Conservation (phyloP, 2,329 filamentous ascomycete genomes). For the Penicillium sp. region DNA sequence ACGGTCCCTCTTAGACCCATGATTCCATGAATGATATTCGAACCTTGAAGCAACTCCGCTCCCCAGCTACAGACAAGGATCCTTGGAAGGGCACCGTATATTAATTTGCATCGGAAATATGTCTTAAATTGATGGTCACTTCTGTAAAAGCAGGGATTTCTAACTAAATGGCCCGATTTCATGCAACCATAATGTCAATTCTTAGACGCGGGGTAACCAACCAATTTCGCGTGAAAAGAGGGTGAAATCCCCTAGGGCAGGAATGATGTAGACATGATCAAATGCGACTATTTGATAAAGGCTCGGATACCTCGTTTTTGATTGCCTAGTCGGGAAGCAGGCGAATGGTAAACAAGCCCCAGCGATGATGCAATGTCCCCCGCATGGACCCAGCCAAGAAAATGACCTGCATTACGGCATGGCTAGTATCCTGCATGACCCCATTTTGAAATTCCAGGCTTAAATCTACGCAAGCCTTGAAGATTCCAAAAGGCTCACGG, state of each 20-base stretch:
- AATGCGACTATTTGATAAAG: no score
- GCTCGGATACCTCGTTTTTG: not conserved
- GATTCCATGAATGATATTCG: no score
- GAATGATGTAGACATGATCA: no score
- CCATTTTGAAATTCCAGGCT: not conserved
- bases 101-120: no score
- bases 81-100: no score
- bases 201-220: not conserved
- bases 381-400: slow-evolving; percentile 21
- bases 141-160: no score
- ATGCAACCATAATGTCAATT: not conserved
- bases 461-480: not conserved
- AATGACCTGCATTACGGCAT: slow-evolving; percentile 15
- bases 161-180: not conserved
- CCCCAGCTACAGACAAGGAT: no score
- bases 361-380: slow-evolving; percentile 12
- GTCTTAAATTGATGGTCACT: no score
- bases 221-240: not conserved
- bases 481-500: not conserved
- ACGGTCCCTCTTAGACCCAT: no score
- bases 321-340: not conserved
- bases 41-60: no score
- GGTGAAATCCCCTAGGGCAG: not conserved
- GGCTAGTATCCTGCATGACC: not conserved
- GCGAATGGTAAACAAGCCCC: not conserved